Percentiles rank a stretch among this genome's conserved stretches.
phyloP scores from a whole-genome alignment of 2,329 filamentous ascomycete genomes.

The Rutstroemia sp. region DNA sequence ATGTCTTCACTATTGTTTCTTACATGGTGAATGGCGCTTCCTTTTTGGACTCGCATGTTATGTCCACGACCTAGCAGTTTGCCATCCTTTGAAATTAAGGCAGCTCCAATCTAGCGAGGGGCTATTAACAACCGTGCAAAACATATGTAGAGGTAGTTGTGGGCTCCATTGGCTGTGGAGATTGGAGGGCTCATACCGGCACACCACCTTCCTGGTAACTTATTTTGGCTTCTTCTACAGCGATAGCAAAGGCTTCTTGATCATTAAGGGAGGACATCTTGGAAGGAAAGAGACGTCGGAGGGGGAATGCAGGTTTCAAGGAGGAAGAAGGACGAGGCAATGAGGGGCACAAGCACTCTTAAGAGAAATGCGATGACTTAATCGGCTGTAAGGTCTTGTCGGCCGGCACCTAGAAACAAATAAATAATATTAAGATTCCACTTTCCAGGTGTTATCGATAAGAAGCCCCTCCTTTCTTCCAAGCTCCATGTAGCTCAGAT shows the following conservation, averaged over 20 bases:
- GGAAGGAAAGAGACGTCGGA: background rate
- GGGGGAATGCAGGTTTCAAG: background rate
- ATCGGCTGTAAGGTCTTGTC: too few species aligned
- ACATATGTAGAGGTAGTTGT: background rate
- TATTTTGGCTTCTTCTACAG: slow-evolving; percentile 39
- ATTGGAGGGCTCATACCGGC: slow-evolving; percentile 32
- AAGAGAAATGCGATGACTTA: too few species aligned
- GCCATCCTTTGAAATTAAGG: slow-evolving; percentile 60
- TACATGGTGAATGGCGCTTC: slow-evolving; percentile 65
- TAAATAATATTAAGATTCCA: background rate
- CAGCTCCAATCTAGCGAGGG: slow-evolving; percentile 40
- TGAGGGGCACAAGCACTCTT: background rate
- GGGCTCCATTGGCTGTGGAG: too few species aligned
- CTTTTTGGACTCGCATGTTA: slow-evolving; percentile 69
- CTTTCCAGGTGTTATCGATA: background rate
- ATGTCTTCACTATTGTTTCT: slow-evolving; percentile 16
- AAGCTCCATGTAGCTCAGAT: background rate
- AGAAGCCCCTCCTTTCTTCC: background rate
- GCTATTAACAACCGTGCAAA: background rate
- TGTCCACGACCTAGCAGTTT: slow-evolving; percentile 64
- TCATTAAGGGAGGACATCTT: slow-evolving; percentile 27
- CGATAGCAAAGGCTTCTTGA: slow-evolving; percentile 36
- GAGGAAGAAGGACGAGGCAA: background rate
- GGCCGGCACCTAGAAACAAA: background rate
- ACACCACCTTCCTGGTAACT: slow-evolving; percentile 41